A percentile compares a stretch with the other conserved stretches of the same genome.
Evolutionary conservation across 1,284 basidiomycete species (phyloP).

Genomic region (Apiotrichum gamsii): DNA sequence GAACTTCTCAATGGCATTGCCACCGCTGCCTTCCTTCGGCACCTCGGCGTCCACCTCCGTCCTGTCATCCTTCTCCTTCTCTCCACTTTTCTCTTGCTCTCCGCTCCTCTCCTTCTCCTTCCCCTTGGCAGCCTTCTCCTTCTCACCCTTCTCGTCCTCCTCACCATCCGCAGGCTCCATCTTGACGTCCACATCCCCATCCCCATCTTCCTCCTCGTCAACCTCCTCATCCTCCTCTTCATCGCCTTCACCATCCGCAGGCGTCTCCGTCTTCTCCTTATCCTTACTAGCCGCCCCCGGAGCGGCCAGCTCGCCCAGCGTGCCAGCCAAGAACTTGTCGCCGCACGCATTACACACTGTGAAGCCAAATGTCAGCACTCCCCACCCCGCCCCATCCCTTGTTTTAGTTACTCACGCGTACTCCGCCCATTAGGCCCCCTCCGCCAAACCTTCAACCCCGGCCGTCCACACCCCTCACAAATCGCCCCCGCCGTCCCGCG

Average conservation of each 20-base stretch:
- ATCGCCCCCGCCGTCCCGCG: constrained; percentile 21
- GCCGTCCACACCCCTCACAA: constrained; percentile 38
- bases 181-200: neutral
- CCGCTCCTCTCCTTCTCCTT: neutral
- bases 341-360: constrained; percentile 42
- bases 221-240: neutral
- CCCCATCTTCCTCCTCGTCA: neutral
- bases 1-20: too few species aligned
- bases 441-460: constrained; percentile 37
- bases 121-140: neutral
- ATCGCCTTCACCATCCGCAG: neutral
- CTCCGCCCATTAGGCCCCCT: constrained; percentile 34
- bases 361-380: constrained; percentile 3
- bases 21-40: too few species aligned
- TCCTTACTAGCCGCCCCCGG: constrained; percentile 24
- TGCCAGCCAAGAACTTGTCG: constrained; percentile 32
- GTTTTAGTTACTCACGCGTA: constrained; percentile 31
- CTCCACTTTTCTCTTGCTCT: neutral
- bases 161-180: neutral
- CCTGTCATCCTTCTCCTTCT: neutral
- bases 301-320: constrained; percentile 31
- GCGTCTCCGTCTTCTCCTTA: too few species aligned
- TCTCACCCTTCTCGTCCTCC: neutral
- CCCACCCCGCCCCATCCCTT: neutral
- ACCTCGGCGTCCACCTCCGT: neutral